Base-by-base conservation (phyloP, 2,329 filamentous ascomycete genomes). In the Cercospora sojina region DNA sequence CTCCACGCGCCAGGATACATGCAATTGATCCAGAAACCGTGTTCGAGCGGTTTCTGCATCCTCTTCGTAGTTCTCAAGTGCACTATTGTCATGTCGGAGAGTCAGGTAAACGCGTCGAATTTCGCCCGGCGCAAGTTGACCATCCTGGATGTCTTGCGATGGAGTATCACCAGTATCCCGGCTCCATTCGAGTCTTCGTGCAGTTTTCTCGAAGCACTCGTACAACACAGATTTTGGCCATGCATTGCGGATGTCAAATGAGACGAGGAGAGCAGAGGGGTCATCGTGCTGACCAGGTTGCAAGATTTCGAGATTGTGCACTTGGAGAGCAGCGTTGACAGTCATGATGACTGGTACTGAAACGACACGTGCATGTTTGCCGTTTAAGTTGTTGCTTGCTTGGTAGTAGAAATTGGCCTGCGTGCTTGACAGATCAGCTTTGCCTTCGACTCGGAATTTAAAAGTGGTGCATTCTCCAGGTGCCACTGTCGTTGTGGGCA, bases 301-400 rank as follows among this genome's bases (percentile, higher is more conserved):
- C 35, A 95, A 79, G 18, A 96, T 84, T 74, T 97, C 93, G 70
- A 93, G 88, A 41, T 92, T 86, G 35, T 89, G 85, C 9, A 97
- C 83, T 74, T 97, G 92, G 27, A 97, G 84, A 74, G 92, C 95
- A 3, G 93, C 91, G 75, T 97, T 97, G 57, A 98, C 94, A 5
- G 94, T 97, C 16, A 97, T 87, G 0, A 90, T 91, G 65, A 98
- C 82, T 13, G 92, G 91, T 29, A 96, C 83, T 18, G 89, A 89
- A 16, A 96, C 64, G 35, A 71, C 67, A 8, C 73, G 73, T 7
- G 71, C 72, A 27, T 70, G 69, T 16, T 67, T 70, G 10, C 41
- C 35, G 10, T 65, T 61, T 20, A 53, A 32, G 7, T 59, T 63
- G 9, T 55, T 62, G 27, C 62, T 59, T 18, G 68, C 64, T 29